These are phyloP conservation scores for Aurantiochytrium sp. DNA, from an alignment of 108 stramenopile genomes.

Conservation along the genomic window DNA sequence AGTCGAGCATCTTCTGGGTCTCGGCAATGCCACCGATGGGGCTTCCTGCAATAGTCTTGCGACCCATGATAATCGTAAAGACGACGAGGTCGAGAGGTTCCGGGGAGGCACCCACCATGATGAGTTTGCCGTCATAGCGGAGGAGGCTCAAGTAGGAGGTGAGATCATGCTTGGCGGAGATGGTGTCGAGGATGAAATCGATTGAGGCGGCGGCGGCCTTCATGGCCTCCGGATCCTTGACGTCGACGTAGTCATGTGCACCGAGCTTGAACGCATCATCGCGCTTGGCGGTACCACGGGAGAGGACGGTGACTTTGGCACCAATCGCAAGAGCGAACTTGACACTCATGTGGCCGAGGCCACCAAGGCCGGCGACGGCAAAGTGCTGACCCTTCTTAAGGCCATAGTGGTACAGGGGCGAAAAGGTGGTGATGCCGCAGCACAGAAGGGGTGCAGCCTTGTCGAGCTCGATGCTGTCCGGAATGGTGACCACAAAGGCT, in stretches of 20 bases:
- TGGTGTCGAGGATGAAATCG: slow-evolving; percentile 50
- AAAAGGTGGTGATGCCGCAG: slow-evolving; percentile 59
- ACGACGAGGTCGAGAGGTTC: not conserved
- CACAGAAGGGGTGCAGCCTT: slow-evolving; percentile 48
- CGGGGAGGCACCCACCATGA: slow-evolving; percentile 28
- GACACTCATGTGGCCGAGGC: slow-evolving; percentile 57
- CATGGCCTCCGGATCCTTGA: slow-evolving; percentile 34
- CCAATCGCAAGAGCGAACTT: slow-evolving; percentile 52
- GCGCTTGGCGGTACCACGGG: slow-evolving; percentile 41
- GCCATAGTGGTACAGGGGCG: slow-evolving; percentile 43
- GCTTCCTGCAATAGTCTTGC: slow-evolving; percentile 26
- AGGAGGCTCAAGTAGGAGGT: slow-evolving; percentile 24
- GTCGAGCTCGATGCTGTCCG: slow-evolving; percentile 28
- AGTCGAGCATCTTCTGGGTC: slow-evolving; percentile 53
- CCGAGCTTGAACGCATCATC: slow-evolving; percentile 40
- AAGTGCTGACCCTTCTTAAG: slow-evolving; percentile 30
- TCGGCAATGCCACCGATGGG: slow-evolving; percentile 49
- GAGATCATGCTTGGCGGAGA: slow-evolving; percentile 39
- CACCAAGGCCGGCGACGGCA: slow-evolving; percentile 56
- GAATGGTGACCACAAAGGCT: slow-evolving; percentile 42
- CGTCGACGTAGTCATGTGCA: slow-evolving; percentile 27
- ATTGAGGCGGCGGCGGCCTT: slow-evolving; percentile 32
- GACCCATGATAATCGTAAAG: slow-evolving; percentile 15
- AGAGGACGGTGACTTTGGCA: slow-evolving; percentile 36
- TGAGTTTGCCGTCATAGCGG: slow-evolving; percentile 29